Evolutionary conservation across 306 rosid species (phyloP).

Genomic region (Casuarina equisetifolia): DNA sequence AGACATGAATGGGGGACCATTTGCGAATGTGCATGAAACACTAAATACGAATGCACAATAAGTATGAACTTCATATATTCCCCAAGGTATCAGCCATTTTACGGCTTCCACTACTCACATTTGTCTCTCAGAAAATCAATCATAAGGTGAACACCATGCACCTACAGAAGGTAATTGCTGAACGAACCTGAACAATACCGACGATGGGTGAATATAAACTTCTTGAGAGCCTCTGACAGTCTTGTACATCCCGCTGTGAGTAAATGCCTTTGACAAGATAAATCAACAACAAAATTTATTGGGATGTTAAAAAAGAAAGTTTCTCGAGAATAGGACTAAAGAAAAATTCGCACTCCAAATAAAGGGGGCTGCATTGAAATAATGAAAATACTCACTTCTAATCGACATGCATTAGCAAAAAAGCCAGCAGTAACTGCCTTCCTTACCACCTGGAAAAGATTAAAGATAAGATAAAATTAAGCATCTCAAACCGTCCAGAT

Average conservation of each 20-base stretch:
- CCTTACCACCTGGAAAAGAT: conserved; percentile 58
- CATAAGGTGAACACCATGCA: background rate
- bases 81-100: too few relatives aligned
- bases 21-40: too few relatives aligned
- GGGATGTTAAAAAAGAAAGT: background rate
- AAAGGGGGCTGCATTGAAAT: background rate
- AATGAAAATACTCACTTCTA: conserved; percentile 57
- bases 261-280: conserved; percentile 56
- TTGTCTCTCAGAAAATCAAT: too few relatives aligned
- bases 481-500: background rate
- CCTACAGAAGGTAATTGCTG: conserved; percentile 35
- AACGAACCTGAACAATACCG: conserved; percentile 85
- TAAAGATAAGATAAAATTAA: conserved; percentile 5
- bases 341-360: conserved; percentile 12
- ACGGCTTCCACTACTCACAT: too few relatives aligned
- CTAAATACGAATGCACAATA: too few relatives aligned
- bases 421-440: conserved; percentile 82
- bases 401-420: conserved; percentile 73
- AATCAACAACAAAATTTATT: conserved; percentile 15
- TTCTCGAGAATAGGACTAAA: conserved; percentile 1
- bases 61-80: too few relatives aligned
- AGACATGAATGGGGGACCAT: too few relatives aligned
- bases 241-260: conserved; percentile 83
- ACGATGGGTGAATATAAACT: conserved; percentile 88
- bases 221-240: conserved; percentile 84